Conservation (phyloP, 2,329 filamentous ascomycete genomes). For the Neobulgaria alba region DNA sequence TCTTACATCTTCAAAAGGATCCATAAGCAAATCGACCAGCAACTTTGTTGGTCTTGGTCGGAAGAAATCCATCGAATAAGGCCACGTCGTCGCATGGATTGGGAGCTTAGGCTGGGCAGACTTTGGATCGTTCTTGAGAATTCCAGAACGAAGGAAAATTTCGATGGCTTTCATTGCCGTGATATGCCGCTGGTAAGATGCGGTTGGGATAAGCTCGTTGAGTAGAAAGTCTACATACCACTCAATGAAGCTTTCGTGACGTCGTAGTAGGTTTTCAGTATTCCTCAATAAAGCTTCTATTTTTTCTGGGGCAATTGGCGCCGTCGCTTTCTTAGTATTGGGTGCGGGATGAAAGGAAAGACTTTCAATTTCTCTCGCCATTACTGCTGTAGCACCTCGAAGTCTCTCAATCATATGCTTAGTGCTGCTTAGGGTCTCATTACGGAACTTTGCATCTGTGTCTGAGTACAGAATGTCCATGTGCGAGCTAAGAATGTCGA, state of each 20-base stretch:
- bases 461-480: slow-evolving; percentile 71
- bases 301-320: not conserved
- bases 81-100: slow-evolving; percentile 22
- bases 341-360: slow-evolving; percentile 8
- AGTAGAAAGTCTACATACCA: slow-evolving; percentile 70
- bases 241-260: slow-evolving; percentile 55
- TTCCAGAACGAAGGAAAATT: slow-evolving; percentile 45
- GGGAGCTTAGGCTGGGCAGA: not conserved
- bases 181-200: slow-evolving; percentile 85
- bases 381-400: slow-evolving; percentile 52
- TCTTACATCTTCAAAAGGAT: slow-evolving; percentile 90
- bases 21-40: slow-evolving; percentile 71
- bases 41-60: slow-evolving; percentile 48
- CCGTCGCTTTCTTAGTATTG: not conserved
- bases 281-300: slow-evolving; percentile 4
- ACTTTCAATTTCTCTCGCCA: slow-evolving; percentile 35
- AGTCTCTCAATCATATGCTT: slow-evolving; percentile 72
- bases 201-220: slow-evolving; percentile 66
- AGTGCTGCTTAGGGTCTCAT: slow-evolving; percentile 67
- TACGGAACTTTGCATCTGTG: slow-evolving; percentile 76
- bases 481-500: slow-evolving; percentile 55
- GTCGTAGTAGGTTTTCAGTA: slow-evolving; percentile 22
- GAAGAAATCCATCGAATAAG: slow-evolving; percentile 26
- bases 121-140: slow-evolving; percentile 17
- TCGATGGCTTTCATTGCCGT: slow-evolving; percentile 65